Conservation (phyloP, 2,329 filamentous ascomycete species). For the Fusarium napiforme region DNA sequence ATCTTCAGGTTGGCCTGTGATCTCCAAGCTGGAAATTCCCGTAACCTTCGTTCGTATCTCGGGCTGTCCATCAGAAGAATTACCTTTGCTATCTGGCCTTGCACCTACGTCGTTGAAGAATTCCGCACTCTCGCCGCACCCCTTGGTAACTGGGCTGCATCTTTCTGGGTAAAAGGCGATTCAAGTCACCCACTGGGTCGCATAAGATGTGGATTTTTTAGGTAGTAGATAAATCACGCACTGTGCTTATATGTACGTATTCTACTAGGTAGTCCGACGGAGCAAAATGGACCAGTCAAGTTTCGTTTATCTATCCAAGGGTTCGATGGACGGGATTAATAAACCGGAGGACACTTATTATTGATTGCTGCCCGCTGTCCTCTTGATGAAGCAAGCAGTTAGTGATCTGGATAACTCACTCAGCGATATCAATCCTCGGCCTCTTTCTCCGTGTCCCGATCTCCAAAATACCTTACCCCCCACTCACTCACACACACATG, state of each 20-base stretch:
- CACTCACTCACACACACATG: slow-evolving; percentile 24
- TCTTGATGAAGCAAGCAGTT: neutral
- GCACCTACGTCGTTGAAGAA: neutral
- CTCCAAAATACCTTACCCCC: slow-evolving; percentile 6
- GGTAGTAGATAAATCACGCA: slow-evolving; percentile 23
- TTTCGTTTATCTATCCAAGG: slow-evolving; percentile 4
- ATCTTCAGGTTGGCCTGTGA: neutral
- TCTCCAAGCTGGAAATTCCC: neutral
- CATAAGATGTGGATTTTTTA: slow-evolving; percentile 32
- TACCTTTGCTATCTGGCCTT: neutral
- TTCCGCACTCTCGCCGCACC: neutral
- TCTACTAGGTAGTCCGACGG: neutral
- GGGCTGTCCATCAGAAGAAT: neutral
- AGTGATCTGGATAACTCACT: neutral
- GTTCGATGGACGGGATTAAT: neutral
- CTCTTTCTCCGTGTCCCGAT: neutral
- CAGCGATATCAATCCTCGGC: neutral
- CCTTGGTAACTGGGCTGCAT: neutral
- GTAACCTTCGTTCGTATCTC: neutral
- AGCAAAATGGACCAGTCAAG: slow-evolving; percentile 20
- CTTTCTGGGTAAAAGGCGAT: slow-evolving; percentile 22
- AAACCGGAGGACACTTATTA: neutral
- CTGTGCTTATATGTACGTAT: slow-evolving; percentile 27
- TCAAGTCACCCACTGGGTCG: slow-evolving; percentile 33
- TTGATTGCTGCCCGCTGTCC: neutral